These are phyloP conservation scores for Wallacemonas collosoma DNA, from an alignment of 208 protist species.

Conservation along the genomic window DNA sequence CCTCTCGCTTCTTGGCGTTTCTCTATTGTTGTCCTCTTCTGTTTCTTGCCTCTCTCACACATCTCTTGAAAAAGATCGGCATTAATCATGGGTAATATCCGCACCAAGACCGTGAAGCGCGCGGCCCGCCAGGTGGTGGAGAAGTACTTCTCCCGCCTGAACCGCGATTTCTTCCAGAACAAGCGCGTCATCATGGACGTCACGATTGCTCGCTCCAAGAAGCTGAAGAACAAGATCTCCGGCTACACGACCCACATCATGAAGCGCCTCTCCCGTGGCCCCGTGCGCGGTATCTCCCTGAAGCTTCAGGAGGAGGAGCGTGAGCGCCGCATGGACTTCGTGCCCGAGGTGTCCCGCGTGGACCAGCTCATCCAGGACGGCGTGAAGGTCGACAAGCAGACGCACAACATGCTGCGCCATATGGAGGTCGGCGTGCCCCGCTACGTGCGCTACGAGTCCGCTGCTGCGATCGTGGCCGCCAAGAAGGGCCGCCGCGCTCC, in stretches of 20 bases:
- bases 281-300: constrained; percentile 99
- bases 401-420: constrained; percentile 81
- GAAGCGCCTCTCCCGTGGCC: constrained; percentile 97
- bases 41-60: not conserved
- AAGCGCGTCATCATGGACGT: constrained; percentile 98
- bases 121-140: constrained; percentile 98
- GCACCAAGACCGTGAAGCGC: constrained; percentile 99
- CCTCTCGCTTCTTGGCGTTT: not conserved
- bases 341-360: constrained; percentile 93
- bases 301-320: constrained; percentile 99
- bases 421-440: constrained; percentile 85
- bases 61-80: constrained; percentile 2
- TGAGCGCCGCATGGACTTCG: constrained; percentile 99
- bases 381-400: constrained; percentile 90
- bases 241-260: constrained; percentile 99
- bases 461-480: constrained; percentile 54
- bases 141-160: constrained; percentile 98
- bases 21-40: not conserved
- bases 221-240: constrained; percentile 99
- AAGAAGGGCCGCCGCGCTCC: constrained; percentile 20
- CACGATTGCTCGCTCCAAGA: constrained; percentile 98
- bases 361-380: constrained; percentile 88
- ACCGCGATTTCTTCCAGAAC: constrained; percentile 99
- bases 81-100: constrained; percentile 94
- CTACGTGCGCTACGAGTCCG: constrained; percentile 81